Conservation (phyloP, 2,329 filamentous ascomycete genomes). For the Claviceps arundinis region DNA sequence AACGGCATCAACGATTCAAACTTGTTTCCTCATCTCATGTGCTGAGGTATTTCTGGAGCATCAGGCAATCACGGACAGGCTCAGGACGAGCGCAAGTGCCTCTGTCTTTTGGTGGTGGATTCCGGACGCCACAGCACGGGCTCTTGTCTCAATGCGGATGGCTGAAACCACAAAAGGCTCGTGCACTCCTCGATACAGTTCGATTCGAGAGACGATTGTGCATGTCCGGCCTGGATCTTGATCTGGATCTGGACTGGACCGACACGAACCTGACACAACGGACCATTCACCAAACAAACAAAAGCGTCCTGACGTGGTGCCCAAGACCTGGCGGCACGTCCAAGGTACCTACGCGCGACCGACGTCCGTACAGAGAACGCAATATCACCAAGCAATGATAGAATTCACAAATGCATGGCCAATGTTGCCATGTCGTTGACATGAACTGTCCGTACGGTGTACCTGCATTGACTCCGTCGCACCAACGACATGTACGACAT, state of each 20-base stretch:
- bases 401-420: neutral
- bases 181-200: neutral
- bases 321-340: no score
- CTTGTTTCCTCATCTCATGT: no score
- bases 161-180: conserved; percentile 1
- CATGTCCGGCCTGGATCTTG: neutral
- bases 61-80: neutral
- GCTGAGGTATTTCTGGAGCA: no score
- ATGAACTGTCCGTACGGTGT: neutral
- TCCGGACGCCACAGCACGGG: neutral
- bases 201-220: neutral
- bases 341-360: neutral
- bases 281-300: neutral
- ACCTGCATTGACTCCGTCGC: neutral
- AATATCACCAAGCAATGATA: conserved; percentile 1
- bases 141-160: neutral
- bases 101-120: neutral
- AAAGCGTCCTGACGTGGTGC: no score
- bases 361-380: neutral
- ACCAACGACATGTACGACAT: neutral
- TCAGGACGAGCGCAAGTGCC: neutral
- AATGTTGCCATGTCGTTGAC: neutral
- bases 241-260: neutral
- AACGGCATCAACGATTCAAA: no score
- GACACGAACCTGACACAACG: neutral